Conservation (phyloP, 1,284 basidiomycete species). For the Fomitopsis palustris region DNA sequence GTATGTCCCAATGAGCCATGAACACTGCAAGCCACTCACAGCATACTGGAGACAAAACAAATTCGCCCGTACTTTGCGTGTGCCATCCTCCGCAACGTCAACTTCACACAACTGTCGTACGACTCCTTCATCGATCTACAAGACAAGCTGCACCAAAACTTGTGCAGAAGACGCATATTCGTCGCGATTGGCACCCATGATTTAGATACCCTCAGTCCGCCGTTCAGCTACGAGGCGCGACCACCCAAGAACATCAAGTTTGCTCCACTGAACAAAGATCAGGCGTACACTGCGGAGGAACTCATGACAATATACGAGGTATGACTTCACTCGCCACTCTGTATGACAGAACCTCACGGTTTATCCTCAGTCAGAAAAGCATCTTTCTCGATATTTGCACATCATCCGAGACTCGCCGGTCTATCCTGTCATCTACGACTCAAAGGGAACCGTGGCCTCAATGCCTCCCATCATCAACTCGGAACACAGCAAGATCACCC, state of each 20-base stretch:
- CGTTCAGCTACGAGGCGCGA: conserved; percentile 91
- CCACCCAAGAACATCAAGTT: conserved; percentile 91
- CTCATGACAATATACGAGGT: conserved; percentile 92
- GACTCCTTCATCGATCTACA: conserved; percentile 98
- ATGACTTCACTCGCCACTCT: conserved; percentile 12
- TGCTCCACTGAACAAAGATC: conserved; percentile 76
- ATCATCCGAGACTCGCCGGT: conserved; percentile 95
- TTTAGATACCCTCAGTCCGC: conserved; percentile 82
- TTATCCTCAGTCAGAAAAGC: conserved; percentile 78
- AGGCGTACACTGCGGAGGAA: conserved; percentile 76
- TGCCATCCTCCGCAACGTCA: conserved; percentile 87
- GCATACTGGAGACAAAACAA: conserved; percentile 59
- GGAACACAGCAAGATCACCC: conserved; percentile 94
- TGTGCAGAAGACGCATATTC: conserved; percentile 87
- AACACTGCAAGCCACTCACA: too few species aligned
- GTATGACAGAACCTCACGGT: not conserved
- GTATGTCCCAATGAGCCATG: too few species aligned
- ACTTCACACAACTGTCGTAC: conserved; percentile 88
- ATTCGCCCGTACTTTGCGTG: conserved; percentile 92
- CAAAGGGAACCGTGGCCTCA: conserved; percentile 82
- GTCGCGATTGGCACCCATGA: conserved; percentile 99
- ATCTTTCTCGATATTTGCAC: conserved; percentile 84
- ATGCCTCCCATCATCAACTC: conserved; percentile 99
- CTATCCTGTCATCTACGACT: conserved; percentile 97
- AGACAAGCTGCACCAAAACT: conserved; percentile 97